These are phyloP conservation scores for Conringia planisiliqua DNA, from an alignment of 345 rosid genomes.

Conservation along the genomic window DNA sequence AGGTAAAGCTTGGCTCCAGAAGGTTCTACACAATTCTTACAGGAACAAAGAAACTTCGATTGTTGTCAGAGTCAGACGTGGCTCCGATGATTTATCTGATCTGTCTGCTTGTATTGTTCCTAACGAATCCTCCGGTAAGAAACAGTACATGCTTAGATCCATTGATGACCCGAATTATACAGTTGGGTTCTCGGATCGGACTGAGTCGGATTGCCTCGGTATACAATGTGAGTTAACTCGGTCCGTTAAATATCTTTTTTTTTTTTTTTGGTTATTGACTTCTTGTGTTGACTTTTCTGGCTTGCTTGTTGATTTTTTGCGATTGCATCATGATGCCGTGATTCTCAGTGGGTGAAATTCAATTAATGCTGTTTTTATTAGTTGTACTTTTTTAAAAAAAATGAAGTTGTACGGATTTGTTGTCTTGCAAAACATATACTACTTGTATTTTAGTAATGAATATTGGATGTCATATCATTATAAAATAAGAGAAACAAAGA, in stretches of 20 bases:
- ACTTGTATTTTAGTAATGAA: not conserved
- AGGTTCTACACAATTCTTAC: slow-evolving; percentile 62
- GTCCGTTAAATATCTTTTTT: not conserved
- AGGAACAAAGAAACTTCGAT: slow-evolving; percentile 79
- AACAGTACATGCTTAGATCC: slow-evolving; percentile 74
- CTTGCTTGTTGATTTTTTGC: not conserved
- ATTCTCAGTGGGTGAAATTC: slow-evolving; percentile 13
- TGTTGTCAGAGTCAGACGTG: slow-evolving; percentile 70
- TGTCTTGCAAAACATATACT: not conserved
- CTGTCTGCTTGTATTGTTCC: slow-evolving; percentile 95
- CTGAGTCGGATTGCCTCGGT: slow-evolving; percentile 74
- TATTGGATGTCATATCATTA: not conserved
- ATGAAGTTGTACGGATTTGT: not conserved
- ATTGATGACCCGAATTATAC: slow-evolving; percentile 89
- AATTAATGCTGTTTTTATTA: not conserved
- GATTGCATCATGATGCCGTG: not conserved
- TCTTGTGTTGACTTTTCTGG: slow-evolving; percentile 20
- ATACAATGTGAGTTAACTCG: slow-evolving; percentile 67
- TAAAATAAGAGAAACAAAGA: not conserved
- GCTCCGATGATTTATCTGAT: slow-evolving; percentile 58
- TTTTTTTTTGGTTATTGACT: not conserved
- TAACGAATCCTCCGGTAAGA: slow-evolving; percentile 57
- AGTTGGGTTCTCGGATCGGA: slow-evolving; percentile 80
- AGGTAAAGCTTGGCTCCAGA: slow-evolving; percentile 77
- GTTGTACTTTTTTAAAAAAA: not conserved